Evolutionary conservation across 2,329 filamentous ascomycete species (phyloP), one percentile per base, ranked within the genome.

Genomic region (Davidsoniella eucalypti): DNA sequence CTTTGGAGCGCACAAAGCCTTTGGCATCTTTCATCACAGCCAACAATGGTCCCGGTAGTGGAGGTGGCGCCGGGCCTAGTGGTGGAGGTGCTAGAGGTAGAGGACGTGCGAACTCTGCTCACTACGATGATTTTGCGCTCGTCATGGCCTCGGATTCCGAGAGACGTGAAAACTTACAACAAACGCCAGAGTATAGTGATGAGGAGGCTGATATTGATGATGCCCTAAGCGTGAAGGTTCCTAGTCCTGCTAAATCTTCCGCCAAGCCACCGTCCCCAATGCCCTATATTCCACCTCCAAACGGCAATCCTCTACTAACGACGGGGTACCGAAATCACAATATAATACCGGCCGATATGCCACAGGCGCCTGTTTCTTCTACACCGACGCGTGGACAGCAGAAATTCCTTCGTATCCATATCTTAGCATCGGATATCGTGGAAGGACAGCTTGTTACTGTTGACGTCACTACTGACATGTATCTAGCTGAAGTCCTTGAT

Each of bases 81-180:
- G 80, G 71, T 40, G 4, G 65, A 73, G 45, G 69, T 71, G 54
- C 71, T 8, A 29, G 51, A 21, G 51, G 51, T 14, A 33, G 51
- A 41, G 45, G 46, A 14, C 51, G 84, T 50, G 77, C 82, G 52
- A 80, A 84, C 55, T 84, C 82, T 18, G 86, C 82, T 59, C 79
- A 83, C 1, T 86, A 81, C 68, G 84, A 90, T 57, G 85, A 92
- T 57, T 90, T 93, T 63, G 85, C 81, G 10, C 68, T 93, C 23
- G 82, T 86, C 10, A 76, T 80, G 58, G 85, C 85, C 2, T 80
- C 77, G 1, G 70, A 77, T 52, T 74, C 73, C 9, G 80, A 84
- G 57, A 82, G 79, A 57, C 68, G 70, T 50, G 79, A 84, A 50
- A 87, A 88, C 58, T 76, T 84, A 59, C 69, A 67, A 39, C 60